A percentile compares a stretch with the other conserved stretches of the same genome.
Evolutionary conservation across 805 yeast species (phyloP).

Genomic region (Saccharomycopsis capsularis): DNA sequence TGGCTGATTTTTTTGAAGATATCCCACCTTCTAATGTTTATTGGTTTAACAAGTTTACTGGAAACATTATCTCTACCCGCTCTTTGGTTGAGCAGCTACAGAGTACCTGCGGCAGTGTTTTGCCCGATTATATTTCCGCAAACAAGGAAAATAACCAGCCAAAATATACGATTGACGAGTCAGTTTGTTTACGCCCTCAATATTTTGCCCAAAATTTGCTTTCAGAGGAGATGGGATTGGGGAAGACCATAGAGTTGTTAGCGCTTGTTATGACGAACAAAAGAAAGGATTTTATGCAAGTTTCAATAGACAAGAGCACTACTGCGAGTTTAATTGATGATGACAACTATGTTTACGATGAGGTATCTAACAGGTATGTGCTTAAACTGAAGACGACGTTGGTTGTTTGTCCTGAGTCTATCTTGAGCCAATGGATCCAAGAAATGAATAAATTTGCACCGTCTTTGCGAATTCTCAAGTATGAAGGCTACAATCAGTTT

Average conservation of each 20-base stretch:
- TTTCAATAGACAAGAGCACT: neutral
- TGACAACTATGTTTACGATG: slow-evolving; percentile 30
- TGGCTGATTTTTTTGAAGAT: slow-evolving; percentile 16
- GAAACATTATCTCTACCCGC: slow-evolving; percentile 35
- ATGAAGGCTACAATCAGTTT: slow-evolving; percentile 47
- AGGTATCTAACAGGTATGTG: slow-evolving; percentile 39
- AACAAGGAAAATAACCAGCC: neutral
- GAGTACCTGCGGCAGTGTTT: slow-evolving; percentile 10
- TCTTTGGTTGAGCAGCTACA: slow-evolving; percentile 29
- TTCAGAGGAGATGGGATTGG: slow-evolving; percentile 96
- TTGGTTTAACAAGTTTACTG: slow-evolving; percentile 49
- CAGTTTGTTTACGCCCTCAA: neutral
- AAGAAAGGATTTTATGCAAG: slow-evolving; percentile 29
- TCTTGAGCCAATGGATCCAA: slow-evolving; percentile 77
- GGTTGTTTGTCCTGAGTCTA: slow-evolving; percentile 80
- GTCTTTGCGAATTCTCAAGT: slow-evolving; percentile 50
- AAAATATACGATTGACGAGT: neutral
- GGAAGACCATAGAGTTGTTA: slow-evolving; percentile 84
- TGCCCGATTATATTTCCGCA: neutral
- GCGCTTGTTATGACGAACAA: slow-evolving; percentile 58
- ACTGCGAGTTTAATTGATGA: slow-evolving; percentile 25
- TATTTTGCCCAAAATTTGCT: slow-evolving; percentile 53
- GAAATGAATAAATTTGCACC: slow-evolving; percentile 62
- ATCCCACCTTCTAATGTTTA: slow-evolving; percentile 10
- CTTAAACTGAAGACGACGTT: slow-evolving; percentile 61